phyloP scores from a whole-genome alignment of 352 stramenopile species.

The Phytophthora agathidicida region DNA sequence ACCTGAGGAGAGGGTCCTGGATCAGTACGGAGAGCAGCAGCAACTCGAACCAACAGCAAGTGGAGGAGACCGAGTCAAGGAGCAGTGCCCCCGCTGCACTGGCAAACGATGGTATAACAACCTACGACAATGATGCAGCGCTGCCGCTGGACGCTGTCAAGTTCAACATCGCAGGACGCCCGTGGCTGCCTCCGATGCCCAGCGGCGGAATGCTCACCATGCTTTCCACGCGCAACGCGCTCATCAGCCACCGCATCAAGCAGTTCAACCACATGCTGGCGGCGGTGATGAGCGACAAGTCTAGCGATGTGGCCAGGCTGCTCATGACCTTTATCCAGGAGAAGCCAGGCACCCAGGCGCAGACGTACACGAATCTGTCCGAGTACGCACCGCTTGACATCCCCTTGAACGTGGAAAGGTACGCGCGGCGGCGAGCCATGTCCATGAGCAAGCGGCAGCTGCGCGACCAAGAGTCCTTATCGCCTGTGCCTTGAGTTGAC shows the following conservation, averaged over 20 bases:
- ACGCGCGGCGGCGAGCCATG: constrained; percentile 65
- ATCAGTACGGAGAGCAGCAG: constrained; percentile 36
- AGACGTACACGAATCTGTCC: constrained; percentile 71
- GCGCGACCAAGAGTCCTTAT: constrained; percentile 31
- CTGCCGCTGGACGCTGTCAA: constrained; percentile 61
- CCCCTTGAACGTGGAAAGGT: constrained; percentile 66
- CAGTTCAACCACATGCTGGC: constrained; percentile 78
- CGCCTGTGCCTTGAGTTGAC: constrained; percentile 17
- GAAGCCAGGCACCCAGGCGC: constrained; percentile 59
- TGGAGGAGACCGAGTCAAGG: constrained; percentile 34
- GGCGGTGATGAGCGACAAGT: constrained; percentile 71
- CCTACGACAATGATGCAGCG: constrained; percentile 47
- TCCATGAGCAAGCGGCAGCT: constrained; percentile 59
- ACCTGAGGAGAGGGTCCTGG: constrained; percentile 29
- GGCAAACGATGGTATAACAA: constrained; percentile 27
- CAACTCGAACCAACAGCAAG: constrained; percentile 18
- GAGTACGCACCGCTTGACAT: constrained; percentile 80
- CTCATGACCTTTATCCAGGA: constrained; percentile 85
- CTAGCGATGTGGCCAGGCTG: constrained; percentile 55
- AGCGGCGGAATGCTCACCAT: constrained; percentile 61
- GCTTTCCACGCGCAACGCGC: constrained; percentile 61
- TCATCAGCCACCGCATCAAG: constrained; percentile 69
- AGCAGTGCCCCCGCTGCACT: constrained; percentile 25
- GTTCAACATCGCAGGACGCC: constrained; percentile 53
- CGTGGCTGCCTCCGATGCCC: constrained; percentile 61